Evolutionary conservation across 2,329 filamentous ascomycete genomes (phyloP), one percentile per base, ranked within the genome.

Genomic region (Pyrenochaeta sp.): DNA sequence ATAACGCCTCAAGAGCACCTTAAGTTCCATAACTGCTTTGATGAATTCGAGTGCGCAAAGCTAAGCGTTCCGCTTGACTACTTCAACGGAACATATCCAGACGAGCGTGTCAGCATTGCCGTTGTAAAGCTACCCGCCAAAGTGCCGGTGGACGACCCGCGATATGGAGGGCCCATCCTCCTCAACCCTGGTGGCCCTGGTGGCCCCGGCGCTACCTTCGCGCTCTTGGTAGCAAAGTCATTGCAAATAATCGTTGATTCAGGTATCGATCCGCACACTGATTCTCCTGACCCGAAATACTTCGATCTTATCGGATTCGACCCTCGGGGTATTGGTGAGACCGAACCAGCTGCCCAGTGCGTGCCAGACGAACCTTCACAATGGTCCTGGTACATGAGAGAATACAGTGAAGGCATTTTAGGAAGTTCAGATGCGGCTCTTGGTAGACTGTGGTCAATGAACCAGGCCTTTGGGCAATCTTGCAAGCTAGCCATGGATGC

Each of bases 251-350:
- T 77, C 25, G 69, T 75, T 9, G 76, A 76, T 54, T 66, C 70
- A 13, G 46, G 51, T 19, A 50, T 62, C 3, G 43, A 68, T 30
- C 52, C 65, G 6, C 32, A 44, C 4, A 22, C 48, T 13, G 36
- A 25, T 49, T 64, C 42, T 3, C 58, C 62, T 0, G 65, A 73
- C 8, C 70, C 67, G 34, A 78, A 72, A 49, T 78, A 78, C 54
- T 81, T 73, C 56, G 80, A 82, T 54, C 69, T 82, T 37, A 71
- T 82, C 25, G 74, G 76, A n/a, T 82, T 81, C 42, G 80, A 82
- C 59, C 80, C 80, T 4, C 72, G 80, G 13, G 79, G 79, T 8
- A 74, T 81, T 24, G 77, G 73, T 13, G 64, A 67, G 34, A 75
- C 75, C 1, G 68, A 71, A 13, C 80, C 79, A 1, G 47, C 48